Evolutionary conservation across 169 alveolate species (phyloP), one percentile per base, ranked within the genome.

Genomic region (Fabrea salina): DNA sequence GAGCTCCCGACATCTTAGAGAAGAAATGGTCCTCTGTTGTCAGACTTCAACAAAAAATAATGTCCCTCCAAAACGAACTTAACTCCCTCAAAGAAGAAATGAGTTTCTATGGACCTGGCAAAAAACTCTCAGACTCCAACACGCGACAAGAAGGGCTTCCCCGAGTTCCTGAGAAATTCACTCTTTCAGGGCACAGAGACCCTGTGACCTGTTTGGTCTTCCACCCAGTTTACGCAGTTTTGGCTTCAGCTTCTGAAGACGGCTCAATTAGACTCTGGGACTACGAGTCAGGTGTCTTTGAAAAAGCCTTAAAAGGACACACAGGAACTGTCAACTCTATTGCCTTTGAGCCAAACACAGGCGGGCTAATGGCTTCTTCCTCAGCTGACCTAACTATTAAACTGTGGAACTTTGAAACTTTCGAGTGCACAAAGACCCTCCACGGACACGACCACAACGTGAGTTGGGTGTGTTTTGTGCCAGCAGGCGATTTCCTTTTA

Each of bases 381-480:
- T 80, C 96, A 32, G 86, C 91, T 57, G 98, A 95, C 84, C 82
- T 89, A 40, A 75, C 97, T 16, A 83, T 92, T 13, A 91, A 91
- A 75, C 56, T 95, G 30, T 94, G 96, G 94, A 86, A 84, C 67
- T 80, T 87, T 19, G 74, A 67, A 19, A 35, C 80, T 54, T 82
- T 81, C 40, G 85, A 78, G 19, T 87, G 86, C 30, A 72, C 79
- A 27, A 81, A 82, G 41, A 92, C 96, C n/a, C 89, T 94, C 13
- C 88, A 93, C 70, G 97, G 97, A 32, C 97, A 92, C 71, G 97
- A 92, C 27, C 97, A 93, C 57, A 85, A 91, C 39, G 96, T 92
- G 2, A 77, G 93, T 51, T 86, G 87, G 61, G 93, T 93, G 5
- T 80, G 85, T 53, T 94, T 90, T 57, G 47, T 91, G 11, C 91